phyloP scores from a whole-genome alignment of 495 filamentous ascomycete genomes.

The Aspergillus ostianus region DNA sequence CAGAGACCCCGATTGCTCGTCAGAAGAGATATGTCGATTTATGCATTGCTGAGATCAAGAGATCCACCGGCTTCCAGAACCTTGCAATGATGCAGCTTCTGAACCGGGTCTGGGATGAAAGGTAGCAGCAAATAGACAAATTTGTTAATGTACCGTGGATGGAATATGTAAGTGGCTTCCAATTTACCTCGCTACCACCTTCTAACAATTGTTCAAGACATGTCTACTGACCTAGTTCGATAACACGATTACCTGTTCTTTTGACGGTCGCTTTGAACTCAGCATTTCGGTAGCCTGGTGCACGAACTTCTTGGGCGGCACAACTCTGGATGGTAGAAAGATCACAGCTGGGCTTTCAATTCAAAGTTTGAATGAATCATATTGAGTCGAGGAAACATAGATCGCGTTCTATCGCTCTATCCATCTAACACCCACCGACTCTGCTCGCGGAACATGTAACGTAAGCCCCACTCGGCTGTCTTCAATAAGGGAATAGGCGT shows the following conservation, averaged over 20 bases:
- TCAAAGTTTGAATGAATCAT: no score
- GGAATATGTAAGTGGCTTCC: constrained; percentile 2
- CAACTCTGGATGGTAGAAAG: no score
- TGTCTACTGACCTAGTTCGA: constrained; percentile 4
- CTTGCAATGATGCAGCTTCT: not conserved
- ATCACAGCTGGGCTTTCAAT: no score
- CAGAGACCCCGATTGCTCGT: constrained; percentile 6
- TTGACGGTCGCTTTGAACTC: not conserved
- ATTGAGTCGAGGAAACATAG: no score
- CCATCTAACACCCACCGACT: constrained; percentile 1
- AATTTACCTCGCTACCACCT: not conserved
- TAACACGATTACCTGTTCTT: constrained; percentile 5
- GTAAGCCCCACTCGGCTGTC: constrained; percentile 7
- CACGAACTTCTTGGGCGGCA: no score
- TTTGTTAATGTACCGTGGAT: constrained; percentile 1
- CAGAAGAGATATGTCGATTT: constrained; percentile 8
- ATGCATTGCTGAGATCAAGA: constrained; percentile 12
- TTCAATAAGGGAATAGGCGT: not conserved
- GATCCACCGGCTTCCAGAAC: constrained; percentile 8
- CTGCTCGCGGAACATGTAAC: constrained; percentile 7
- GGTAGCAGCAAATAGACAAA: not conserved
- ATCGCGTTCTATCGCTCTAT: not conserved
- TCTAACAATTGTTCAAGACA: not conserved
- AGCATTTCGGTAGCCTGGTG: no score
- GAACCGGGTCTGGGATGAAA: not conserved